Evolutionary conservation across 2,329 filamentous ascomycete species (phyloP).

Genomic region (Mollisia scopiformis): DNA sequence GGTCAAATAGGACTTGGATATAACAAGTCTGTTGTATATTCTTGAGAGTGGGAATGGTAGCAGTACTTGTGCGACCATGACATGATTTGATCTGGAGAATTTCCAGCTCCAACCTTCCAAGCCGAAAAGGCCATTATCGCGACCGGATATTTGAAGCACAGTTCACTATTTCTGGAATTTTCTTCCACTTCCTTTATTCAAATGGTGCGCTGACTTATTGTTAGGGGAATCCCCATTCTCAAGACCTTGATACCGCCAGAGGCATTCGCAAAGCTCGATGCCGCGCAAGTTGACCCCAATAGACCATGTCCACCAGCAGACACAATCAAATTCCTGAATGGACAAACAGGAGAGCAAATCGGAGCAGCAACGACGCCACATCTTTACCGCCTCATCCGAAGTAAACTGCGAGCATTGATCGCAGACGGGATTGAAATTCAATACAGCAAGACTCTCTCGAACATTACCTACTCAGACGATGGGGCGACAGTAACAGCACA

Average conservation of each 20-base stretch:
- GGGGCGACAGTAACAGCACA: conserved; percentile 31
- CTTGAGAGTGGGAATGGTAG: too few species aligned
- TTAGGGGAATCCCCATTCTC: conserved; percentile 1
- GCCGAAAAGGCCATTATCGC: too few species aligned
- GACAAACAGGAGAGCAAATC: neutral
- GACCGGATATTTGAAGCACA: too few species aligned
- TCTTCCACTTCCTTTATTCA: too few species aligned
- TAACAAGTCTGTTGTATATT: too few species aligned
- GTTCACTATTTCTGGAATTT: too few species aligned
- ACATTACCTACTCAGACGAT: conserved; percentile 35
- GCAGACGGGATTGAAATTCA: conserved; percentile 18
- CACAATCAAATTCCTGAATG: neutral
- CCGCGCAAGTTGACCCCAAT: conserved; percentile 5
- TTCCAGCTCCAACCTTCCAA: too few species aligned
- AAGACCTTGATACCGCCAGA: conserved; percentile 1
- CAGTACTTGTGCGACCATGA: too few species aligned
- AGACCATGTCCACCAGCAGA: conserved; percentile 5
- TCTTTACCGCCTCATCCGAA: conserved; percentile 1
- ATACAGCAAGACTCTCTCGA: conserved; percentile 38
- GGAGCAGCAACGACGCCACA: conserved; percentile 1
- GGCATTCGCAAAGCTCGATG: conserved; percentile 2
- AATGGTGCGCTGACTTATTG: neutral
- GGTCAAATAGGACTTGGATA: too few species aligned
- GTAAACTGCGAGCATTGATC: conserved; percentile 1
- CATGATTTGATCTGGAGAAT: too few species aligned